Evolutionary conservation across 2,329 filamentous ascomycete genomes (phyloP), one percentile per base, ranked within the genome.

Genomic region (Davidsoniella eucalypti): DNA sequence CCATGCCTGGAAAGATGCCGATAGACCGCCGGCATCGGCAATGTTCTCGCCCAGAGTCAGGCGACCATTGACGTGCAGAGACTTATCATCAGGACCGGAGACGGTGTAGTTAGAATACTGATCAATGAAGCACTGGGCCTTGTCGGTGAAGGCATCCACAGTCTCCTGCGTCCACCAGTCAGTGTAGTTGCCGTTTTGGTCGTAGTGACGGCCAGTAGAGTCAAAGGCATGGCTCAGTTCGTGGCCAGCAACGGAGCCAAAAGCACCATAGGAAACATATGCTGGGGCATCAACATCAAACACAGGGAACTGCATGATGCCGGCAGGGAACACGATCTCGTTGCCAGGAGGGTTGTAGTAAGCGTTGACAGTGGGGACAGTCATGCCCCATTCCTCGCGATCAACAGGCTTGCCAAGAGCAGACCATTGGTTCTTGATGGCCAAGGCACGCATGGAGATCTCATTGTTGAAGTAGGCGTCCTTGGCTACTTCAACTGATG

Each of bases 201-300:
- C 77, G 55, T 76, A 83, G 56, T 78, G 71, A 16, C 77, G 69
- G 7, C 80, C 80, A 0, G 70, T 74, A 33, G 72, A 78, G 60
- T 85, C 81, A 57, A 85, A 84, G 10, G 76, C 80, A 55, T 85
- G 81, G 3, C 76, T 79, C 6, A 85, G 68, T 60, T 84, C 80
- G 57, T 85, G 81, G 2, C 80, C 81, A 7, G 75, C 75, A 2
- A 83, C 72, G 1, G 75, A 71, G 0, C 80, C 81, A 58, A 84
- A 80, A 0, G 75, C 76, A n/a, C 80, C 80, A 59, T 83, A 86
- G 8, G 72, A 72, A 37, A 84, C 63, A 56, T 84, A 85, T 21
- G 73, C 64, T 0, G 81, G 81, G 1, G 81, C 69, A 4, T 71
- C 64, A 9, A 74, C 70, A 52, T 80, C 74, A 57, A 84, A 84